A percentile compares a stretch with the other conserved stretches of the same genome.
Evolutionary conservation across 176 grass and related monocot genomes (phyloP).

Genomic region (Bonia amplexicaulis): DNA sequence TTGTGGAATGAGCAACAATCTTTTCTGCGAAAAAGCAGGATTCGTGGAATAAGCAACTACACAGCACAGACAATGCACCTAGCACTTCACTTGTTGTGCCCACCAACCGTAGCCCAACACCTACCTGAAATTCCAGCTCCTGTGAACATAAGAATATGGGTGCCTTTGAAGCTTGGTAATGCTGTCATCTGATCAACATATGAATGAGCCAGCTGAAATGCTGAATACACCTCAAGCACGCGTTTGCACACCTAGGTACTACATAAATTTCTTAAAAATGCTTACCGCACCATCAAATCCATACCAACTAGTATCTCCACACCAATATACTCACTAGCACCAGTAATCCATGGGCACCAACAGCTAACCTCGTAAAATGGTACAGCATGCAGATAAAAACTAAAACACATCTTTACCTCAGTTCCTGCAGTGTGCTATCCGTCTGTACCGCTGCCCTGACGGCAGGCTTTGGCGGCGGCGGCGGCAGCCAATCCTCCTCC

Average conservation of each 20-base stretch:
- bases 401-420: constrained; percentile 41
- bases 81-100: neutral
- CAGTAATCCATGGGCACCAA: neutral
- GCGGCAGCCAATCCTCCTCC: constrained; percentile 77
- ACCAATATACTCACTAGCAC: neutral
- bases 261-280: neutral
- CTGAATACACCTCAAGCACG: neutral
- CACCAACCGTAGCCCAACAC: neutral
- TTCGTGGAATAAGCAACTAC: neutral
- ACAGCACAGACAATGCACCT: neutral
- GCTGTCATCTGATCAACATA: neutral
- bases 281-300: neutral
- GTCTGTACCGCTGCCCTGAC: constrained; percentile 1
- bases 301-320: neutral
- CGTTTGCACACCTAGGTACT: neutral
- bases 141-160: neutral
- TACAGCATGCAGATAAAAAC: neutral
- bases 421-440: constrained; percentile 38
- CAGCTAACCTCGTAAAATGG: neutral
- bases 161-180: neutral
- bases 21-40: neutral
- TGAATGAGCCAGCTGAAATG: neutral
- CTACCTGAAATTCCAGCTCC: neutral
- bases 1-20: neutral
- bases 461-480: constrained; percentile 46